Evolutionary conservation across 225 moss, liverwort and hornwort species (phyloP).

Genomic region (Pseudisothecium myosuroides): DNA sequence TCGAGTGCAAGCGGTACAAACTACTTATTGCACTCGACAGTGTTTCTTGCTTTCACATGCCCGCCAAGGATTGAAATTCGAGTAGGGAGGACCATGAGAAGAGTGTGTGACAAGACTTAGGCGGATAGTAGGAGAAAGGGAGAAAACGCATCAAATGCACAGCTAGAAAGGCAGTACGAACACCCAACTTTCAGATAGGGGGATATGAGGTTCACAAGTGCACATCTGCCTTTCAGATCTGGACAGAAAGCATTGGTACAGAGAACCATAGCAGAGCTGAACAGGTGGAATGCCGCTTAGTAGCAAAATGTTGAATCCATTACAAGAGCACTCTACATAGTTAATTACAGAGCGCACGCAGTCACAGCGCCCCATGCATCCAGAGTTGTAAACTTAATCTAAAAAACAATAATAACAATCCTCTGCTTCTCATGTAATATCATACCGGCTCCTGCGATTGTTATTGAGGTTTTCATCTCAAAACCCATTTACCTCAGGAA

Average conservation of each 20-base stretch:
- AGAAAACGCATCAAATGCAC: neutral
- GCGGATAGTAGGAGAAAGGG: neutral
- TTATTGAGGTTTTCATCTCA: slow-evolving; percentile 6
- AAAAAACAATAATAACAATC: neutral
- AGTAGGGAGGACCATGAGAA: neutral
- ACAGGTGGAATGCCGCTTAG: neutral
- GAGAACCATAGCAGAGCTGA: neutral
- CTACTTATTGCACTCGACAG: neutral
- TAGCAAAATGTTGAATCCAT: neutral
- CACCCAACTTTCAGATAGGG: neutral
- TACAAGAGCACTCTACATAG: neutral
- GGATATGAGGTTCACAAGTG: neutral
- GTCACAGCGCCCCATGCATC: neutral
- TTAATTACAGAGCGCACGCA: neutral
- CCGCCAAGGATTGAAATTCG: neutral
- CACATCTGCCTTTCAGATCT: neutral
- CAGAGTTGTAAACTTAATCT: neutral
- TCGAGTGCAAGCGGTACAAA: neutral
- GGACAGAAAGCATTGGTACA: neutral
- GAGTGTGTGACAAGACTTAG: neutral
- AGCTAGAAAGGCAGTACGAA: neutral
- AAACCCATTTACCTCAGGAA: neutral
- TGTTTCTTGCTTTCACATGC: neutral
- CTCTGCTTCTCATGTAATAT: neutral
- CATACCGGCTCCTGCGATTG: neutral